Conservation (phyloP, 1,139 yeast species). For the Hansenula anomala region DNA sequence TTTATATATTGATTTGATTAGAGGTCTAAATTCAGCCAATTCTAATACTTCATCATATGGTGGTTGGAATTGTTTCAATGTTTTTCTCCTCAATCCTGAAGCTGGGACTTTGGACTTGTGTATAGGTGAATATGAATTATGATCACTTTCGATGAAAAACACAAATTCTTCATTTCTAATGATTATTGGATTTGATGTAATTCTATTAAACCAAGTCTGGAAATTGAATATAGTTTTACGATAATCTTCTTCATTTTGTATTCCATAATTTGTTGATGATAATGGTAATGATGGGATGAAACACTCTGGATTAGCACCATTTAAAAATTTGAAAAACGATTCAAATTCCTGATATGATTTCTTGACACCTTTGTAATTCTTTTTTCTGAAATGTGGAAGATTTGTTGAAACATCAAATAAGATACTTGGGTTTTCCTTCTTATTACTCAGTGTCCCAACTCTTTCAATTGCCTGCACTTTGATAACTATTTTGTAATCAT, state of each 20-base stretch:
- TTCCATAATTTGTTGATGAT: slow-evolving; percentile 70
- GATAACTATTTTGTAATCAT: slow-evolving; percentile 21
- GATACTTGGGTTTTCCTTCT: slow-evolving; percentile 32
- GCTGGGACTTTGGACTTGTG: slow-evolving; percentile 56
- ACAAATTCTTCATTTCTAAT: slow-evolving; percentile 86
- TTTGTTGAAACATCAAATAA: slow-evolving; percentile 40
- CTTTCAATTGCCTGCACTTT: slow-evolving; percentile 31
- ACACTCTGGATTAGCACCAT: slow-evolving; percentile 82
- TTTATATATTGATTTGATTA: slow-evolving; percentile 73
- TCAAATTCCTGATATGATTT: slow-evolving; percentile 77
- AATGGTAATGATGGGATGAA: slow-evolving; percentile 88
- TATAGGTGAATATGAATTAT: slow-evolving; percentile 66
- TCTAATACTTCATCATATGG: slow-evolving; percentile 86
- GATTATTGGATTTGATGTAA: slow-evolving; percentile 69
- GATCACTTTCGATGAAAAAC: slow-evolving; percentile 83
- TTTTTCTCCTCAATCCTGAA: slow-evolving; percentile 80
- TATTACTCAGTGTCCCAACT: slow-evolving; percentile 28
- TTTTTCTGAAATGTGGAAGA: slow-evolving; percentile 72
- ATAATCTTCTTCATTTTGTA: slow-evolving; percentile 78
- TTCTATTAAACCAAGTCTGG: slow-evolving; percentile 85
- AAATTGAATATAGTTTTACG: slow-evolving; percentile 51
- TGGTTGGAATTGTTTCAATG: slow-evolving; percentile 84
- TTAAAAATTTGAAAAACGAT: slow-evolving; percentile 71
- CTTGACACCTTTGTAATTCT: slow-evolving; percentile 66
- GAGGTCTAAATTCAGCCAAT: slow-evolving; percentile 80